Conservation (phyloP, 176 grass and related monocot genomes). For the Thinopyrum elongatum region DNA sequence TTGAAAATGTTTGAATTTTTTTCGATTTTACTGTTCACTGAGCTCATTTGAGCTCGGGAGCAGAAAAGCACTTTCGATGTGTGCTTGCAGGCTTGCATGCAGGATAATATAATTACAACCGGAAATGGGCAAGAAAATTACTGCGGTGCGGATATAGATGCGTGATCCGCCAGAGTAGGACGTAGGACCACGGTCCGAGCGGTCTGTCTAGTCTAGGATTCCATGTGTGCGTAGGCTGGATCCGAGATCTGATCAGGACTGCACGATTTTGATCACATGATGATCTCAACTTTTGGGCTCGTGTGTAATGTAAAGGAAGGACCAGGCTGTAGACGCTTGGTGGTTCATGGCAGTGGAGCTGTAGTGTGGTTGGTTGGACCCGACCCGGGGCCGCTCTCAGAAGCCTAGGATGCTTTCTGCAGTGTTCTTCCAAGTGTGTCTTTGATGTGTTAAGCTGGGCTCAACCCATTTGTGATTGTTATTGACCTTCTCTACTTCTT, state of each 20-base stretch:
- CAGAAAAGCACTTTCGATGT: too few species aligned
- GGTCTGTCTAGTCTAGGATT: constrained; percentile 5
- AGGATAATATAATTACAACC: background rate
- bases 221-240: constrained; percentile 26
- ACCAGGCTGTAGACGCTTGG: background rate
- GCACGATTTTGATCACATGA: constrained; percentile 13
- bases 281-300: constrained; percentile 14
- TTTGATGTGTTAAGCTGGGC: background rate
- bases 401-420: constrained; percentile 3
- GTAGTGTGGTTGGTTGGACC: background rate
- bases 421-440: background rate
- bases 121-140: background rate
- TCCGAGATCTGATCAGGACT: constrained; percentile 25
- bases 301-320: background rate
- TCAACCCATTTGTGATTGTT: background rate
- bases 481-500: background rate
- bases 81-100: too few species aligned
- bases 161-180: background rate
- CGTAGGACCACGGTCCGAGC: background rate
- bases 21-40: too few species aligned
- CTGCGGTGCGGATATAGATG: background rate
- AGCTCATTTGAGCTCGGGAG: too few species aligned
- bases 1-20: too few species aligned
- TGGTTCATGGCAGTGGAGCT: background rate
- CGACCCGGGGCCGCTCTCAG: background rate